Evolutionary conservation across 129 eudicot genomes (phyloP).

Genomic region (Saposhnikovia divaricata): DNA sequence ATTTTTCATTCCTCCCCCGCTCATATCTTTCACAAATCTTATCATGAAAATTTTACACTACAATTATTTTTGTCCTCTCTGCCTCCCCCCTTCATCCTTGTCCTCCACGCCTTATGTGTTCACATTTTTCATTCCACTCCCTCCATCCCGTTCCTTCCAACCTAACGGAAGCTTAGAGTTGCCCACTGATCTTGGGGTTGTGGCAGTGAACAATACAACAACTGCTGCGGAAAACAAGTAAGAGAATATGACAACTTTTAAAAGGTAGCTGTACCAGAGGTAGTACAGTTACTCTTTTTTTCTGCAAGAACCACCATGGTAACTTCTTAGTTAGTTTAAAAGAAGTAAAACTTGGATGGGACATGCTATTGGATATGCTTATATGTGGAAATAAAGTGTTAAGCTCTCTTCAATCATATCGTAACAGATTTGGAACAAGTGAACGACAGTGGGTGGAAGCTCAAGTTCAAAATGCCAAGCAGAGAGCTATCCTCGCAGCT

Average conservation of each 20-base stretch:
- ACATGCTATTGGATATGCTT: not conserved
- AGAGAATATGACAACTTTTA: not conserved
- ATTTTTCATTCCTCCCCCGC: too few species aligned
- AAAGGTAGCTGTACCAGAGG: not conserved
- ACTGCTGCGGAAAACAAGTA: not conserved
- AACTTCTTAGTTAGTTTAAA: not conserved
- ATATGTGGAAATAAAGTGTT: not conserved
- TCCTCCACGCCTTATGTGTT: too few species aligned
- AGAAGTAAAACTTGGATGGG: not conserved
- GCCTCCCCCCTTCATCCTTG: too few species aligned
- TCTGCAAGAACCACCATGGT: not conserved
- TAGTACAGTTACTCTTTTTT: not conserved
- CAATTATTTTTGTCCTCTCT: too few species aligned
- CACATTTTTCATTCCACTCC: too few species aligned
- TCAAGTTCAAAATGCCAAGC: slow-evolving; percentile 98
- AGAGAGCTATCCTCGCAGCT: slow-evolving; percentile 79
- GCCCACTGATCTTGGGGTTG: not conserved
- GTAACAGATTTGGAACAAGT: slow-evolving; percentile 84
- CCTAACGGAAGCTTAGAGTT: not conserved
- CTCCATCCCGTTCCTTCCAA: too few species aligned
- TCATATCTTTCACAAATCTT: too few species aligned
- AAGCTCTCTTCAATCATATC: not conserved
- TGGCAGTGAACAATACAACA: not conserved
- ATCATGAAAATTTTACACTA: too few species aligned
- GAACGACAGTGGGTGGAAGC: slow-evolving; percentile 99